phyloP scores from a whole-genome alignment of 1,139 yeast genomes.

The Scheffersomyces insectosa region DNA sequence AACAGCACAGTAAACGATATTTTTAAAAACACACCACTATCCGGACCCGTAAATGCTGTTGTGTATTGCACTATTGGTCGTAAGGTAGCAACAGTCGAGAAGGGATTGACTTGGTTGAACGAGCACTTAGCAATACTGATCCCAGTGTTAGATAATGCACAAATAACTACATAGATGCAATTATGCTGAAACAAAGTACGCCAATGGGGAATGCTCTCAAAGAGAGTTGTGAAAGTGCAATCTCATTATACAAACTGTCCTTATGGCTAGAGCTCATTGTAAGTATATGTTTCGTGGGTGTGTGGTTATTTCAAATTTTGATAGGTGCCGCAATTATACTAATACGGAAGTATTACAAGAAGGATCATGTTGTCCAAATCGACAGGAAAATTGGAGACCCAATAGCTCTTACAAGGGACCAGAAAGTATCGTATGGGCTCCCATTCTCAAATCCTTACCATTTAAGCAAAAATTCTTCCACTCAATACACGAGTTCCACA shows the following conservation, averaged over 20 bases:
- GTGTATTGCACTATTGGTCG: slow-evolving; percentile 80
- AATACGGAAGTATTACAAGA: no score
- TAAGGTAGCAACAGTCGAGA: slow-evolving; percentile 62
- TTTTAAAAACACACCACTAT: slow-evolving; percentile 70
- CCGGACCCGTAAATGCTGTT: slow-evolving; percentile 60
- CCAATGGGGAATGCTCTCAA: slow-evolving; percentile 8
- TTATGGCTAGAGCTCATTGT: slow-evolving; percentile 48
- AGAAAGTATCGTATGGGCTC: slow-evolving; percentile 30
- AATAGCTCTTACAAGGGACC: slow-evolving; percentile 26
- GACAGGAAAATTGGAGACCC: slow-evolving; percentile 31
- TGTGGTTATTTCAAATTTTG: slow-evolving; percentile 51
- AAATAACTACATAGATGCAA: slow-evolving; percentile 4
- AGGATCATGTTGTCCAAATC: no score
- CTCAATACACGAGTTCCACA: no score
- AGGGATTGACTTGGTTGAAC: slow-evolving; percentile 79
- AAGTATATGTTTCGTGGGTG: slow-evolving; percentile 39
- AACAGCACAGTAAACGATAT: slow-evolving; percentile 35
- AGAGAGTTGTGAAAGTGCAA: slow-evolving; percentile 22
- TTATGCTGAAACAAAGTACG: slow-evolving; percentile 1
- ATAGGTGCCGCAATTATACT: slow-evolving; percentile 25
- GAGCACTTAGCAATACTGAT: slow-evolving; percentile 58
- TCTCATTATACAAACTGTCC: slow-evolving; percentile 31
- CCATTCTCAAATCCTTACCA: slow-evolving; percentile 16
- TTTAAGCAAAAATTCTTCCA: no score
- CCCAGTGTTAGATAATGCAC: slow-evolving; percentile 36